Evolutionary conservation across 208 protist genomes (phyloP), one percentile per base, ranked within the genome.

Genomic region (Trypanosoma mega): DNA sequence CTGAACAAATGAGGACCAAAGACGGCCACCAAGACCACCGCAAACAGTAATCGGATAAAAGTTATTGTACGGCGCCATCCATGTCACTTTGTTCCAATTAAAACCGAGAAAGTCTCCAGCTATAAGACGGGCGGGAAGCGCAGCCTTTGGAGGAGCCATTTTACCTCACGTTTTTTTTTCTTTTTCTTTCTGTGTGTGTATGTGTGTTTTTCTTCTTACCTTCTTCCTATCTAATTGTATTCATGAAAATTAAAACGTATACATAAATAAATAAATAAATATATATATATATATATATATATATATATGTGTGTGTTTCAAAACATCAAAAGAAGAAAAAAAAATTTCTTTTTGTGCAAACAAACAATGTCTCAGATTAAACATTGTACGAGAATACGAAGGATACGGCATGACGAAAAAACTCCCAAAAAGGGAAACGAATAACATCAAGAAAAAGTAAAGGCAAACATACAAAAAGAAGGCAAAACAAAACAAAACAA

Each of bases 21-120:
- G 48, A 43, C 86, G 86, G 23, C 86, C 86, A 51, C 82, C 80
- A 72, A 82, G 82, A 50, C 86, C 86, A 51, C 80, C 86, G 73
- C 75, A 85, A 68, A 90, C 86, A 26, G 86, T 93, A 72, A 90
- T 84, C 51, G 86, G 86, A 72, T 93, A 93, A 62, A 93, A 90
- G 80, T 93, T 93, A 65, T 76, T 89, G 78, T 93, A 93, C 55
- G 86, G 86, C 4, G 86, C 86, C 86, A 93, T 93, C 86, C 86
- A 93, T 34, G 75, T 82, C 43, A 93, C 75, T 31, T 79, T 80
- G 74, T 83, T 90, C 86, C 86, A 93, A 78, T 93, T 93, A 59
- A 93, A 71, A 33, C 86, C 86, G 49, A 93, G 63, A 57, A 93
- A 93, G 67, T 93, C 86, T 12, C 86, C 82, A 11, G 86, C 82